Conservation (phyloP, 2,329 filamentous ascomycete genomes). For the Penicillium rolfsii region DNA sequence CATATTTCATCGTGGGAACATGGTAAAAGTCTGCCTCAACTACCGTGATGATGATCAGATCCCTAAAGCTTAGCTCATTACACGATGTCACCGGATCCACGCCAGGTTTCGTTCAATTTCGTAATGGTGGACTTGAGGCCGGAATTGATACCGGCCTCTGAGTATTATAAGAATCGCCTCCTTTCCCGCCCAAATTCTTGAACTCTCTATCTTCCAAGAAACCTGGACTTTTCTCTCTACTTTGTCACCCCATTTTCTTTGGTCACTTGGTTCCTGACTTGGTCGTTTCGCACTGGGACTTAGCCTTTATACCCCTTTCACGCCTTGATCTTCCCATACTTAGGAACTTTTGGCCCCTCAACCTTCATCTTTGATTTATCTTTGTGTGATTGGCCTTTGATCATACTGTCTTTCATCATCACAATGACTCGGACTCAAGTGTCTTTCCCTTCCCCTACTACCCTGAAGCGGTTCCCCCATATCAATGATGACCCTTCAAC, state of each 20-base stretch:
- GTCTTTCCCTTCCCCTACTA: conserved; percentile 37
- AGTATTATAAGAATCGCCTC: conserved; percentile 47
- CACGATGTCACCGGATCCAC: conserved; percentile 31
- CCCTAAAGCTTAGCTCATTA: conserved; percentile 13
- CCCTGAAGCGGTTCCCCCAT: conserved; percentile 48
- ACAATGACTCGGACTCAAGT: conserved; percentile 44
- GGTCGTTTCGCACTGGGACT: conserved; percentile 15
- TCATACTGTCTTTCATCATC: conserved; percentile 6
- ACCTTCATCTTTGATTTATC: neutral
- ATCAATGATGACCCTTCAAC: conserved; percentile 48
- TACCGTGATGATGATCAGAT: neutral
- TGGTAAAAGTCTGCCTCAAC: neutral
- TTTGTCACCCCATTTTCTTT: conserved; percentile 25
- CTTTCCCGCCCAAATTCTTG: conserved; percentile 35
- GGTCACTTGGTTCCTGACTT: conserved; percentile 23
- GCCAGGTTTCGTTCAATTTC: conserved; percentile 36
- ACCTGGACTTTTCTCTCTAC: conserved; percentile 4
- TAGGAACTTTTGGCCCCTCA: neutral
- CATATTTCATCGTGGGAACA: conserved; percentile 2
- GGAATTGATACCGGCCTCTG: conserved; percentile 52
- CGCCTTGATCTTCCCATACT: conserved; percentile 6
- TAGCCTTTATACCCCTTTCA: conserved; percentile 11
- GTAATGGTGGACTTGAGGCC: conserved; percentile 48
- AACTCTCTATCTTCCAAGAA: conserved; percentile 20
- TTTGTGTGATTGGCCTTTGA: neutral